These are phyloP conservation scores for Brassica nigra DNA, from an alignment of 345 rosid genomes.

Conservation along the genomic window DNA sequence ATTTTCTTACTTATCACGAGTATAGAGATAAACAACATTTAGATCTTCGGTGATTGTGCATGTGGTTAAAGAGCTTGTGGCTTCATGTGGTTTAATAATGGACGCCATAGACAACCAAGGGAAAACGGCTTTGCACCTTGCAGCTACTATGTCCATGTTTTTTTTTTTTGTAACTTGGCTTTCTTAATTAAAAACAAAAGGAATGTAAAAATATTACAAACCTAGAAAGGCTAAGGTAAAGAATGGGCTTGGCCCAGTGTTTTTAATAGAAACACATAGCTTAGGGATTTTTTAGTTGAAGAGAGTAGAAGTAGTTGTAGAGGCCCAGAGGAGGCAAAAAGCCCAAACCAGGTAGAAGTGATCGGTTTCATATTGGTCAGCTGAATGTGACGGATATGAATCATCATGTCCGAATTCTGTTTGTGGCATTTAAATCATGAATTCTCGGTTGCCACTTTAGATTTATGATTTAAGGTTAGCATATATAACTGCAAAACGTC, in stretches of 20 bases:
- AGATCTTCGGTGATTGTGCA: slow-evolving; percentile 29
- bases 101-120: slow-evolving; percentile 58
- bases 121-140: slow-evolving; percentile 58
- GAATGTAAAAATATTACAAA: too few relatives aligned
- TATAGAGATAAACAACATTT: background rate
- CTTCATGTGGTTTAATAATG: slow-evolving; percentile 47
- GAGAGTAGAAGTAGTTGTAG: too few relatives aligned
- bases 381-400: slow-evolving; percentile 47
- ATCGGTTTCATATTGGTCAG: slow-evolving; percentile 15
- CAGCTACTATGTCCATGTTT: slow-evolving; percentile 63
- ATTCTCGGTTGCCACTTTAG: background rate
- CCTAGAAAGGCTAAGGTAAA: too few relatives aligned
- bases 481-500: background rate
- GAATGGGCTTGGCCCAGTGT: too few relatives aligned
- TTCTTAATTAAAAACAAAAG: too few relatives aligned
- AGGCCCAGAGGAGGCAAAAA: too few relatives aligned
- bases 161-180: too few relatives aligned
- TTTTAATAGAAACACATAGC: too few relatives aligned
- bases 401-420: slow-evolving; percentile 14
- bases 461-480: background rate
- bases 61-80: slow-evolving; percentile 63
- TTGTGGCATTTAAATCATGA: background rate
- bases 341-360: too few relatives aligned
- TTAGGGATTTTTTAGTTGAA: too few relatives aligned
- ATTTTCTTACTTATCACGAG: background rate